Conservation (phyloP, 768 basidiomycete species). For the Podaxis pistillaris region DNA sequence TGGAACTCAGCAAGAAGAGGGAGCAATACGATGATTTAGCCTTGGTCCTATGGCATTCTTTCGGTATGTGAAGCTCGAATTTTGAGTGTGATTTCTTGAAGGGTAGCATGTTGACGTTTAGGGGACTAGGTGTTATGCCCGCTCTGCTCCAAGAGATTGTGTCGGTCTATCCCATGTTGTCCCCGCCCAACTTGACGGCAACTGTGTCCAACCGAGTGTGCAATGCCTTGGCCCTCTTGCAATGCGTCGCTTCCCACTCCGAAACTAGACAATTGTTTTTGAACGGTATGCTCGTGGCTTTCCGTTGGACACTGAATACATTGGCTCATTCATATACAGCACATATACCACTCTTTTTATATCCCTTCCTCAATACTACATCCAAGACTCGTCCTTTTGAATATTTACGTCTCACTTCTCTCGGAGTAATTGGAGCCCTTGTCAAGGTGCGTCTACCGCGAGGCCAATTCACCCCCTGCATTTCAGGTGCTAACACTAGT, state of each 20-base stretch:
- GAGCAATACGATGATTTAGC: constrained; percentile 99
- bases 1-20: constrained; percentile 97
- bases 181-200: constrained; percentile 93
- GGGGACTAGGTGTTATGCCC: constrained; percentile 85
- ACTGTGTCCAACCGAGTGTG: constrained; percentile 98
- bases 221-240: constrained; percentile 95
- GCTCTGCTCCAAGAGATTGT: constrained; percentile 97
- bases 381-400: constrained; percentile 99
- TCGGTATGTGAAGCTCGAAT: constrained; percentile 55
- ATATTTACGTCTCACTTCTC: constrained; percentile 96
- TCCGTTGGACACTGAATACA: constrained; percentile 5
- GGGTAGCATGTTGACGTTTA: not conserved
- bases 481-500: not conserved
- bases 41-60: constrained; percentile 96
- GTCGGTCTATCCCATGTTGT: constrained; percentile 93
- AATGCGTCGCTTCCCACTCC: constrained; percentile 97
- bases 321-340: constrained; percentile 70
- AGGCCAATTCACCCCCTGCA: not conserved
- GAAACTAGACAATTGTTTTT: constrained; percentile 96
- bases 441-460: constrained; percentile 70
- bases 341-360: constrained; percentile 97
- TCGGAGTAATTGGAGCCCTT: constrained; percentile 98
- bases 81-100: not conserved
- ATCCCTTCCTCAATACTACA: constrained; percentile 98
- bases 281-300: constrained; percentile 60